Conservation (phyloP, 768 basidiomycete genomes). For the Mycena kentingensis region DNA sequence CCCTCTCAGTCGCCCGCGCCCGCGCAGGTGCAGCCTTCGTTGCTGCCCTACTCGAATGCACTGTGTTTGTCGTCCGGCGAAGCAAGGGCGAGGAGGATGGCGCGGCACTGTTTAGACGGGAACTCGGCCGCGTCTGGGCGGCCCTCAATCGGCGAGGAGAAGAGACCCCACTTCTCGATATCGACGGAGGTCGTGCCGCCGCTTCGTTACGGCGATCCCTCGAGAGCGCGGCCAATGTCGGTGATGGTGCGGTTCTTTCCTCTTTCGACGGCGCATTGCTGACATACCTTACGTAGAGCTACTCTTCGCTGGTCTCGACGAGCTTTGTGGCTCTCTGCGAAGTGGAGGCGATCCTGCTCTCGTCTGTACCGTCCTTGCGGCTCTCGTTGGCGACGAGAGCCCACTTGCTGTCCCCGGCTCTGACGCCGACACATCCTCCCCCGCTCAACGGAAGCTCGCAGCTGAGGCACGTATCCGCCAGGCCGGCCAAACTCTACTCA, state of each 20-base stretch:
- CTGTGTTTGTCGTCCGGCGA: slow-evolving; percentile 13
- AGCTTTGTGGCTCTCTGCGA: slow-evolving; percentile 37
- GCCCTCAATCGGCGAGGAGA: slow-evolving; percentile 1
- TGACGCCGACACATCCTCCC: background rate
- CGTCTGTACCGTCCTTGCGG: slow-evolving; percentile 48
- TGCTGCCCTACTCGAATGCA: slow-evolving; percentile 18
- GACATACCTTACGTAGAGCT: slow-evolving; percentile 35
- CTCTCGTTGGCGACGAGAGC: slow-evolving; percentile 44
- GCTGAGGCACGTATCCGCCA: slow-evolving; percentile 11
- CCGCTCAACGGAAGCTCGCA: background rate
- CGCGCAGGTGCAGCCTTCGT: slow-evolving; percentile 20
- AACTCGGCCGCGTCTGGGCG: slow-evolving; percentile 16
- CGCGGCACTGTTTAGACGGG: slow-evolving; percentile 5
- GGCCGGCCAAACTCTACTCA: slow-evolving; percentile 31
- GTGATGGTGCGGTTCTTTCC: slow-evolving; percentile 25
- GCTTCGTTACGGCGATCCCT: slow-evolving; percentile 7
- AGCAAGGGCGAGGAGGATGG: background rate
- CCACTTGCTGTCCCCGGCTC: slow-evolving; percentile 24
- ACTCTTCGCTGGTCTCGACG: slow-evolving; percentile 52
- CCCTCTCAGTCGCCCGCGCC: slow-evolving; percentile 16
- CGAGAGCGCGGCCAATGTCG: slow-evolving; percentile 39
- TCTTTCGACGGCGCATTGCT: background rate
- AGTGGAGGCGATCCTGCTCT: slow-evolving; percentile 32
- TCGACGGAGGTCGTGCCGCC: slow-evolving; percentile 10
- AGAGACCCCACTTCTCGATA: slow-evolving; percentile 5